These are phyloP conservation scores for Trichomonas gallinae DNA, from an alignment of 208 protist species.

Conservation along the genomic window DNA sequence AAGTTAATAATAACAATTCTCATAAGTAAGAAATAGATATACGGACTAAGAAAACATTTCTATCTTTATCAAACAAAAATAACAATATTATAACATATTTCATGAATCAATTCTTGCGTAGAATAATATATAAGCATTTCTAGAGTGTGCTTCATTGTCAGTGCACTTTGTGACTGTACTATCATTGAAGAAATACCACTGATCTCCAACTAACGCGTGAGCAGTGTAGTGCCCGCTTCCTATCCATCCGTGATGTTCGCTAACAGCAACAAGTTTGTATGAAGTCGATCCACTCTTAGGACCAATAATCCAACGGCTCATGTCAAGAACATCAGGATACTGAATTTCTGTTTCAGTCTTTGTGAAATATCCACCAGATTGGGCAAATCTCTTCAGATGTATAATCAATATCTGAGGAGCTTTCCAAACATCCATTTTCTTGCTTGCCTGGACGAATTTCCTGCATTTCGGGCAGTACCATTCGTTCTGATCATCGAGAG, in stretches of 20 bases:
- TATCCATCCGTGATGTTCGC: not conserved
- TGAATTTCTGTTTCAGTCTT: not conserved
- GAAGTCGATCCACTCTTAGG: not conserved
- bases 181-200: not conserved
- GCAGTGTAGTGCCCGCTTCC: conserved; percentile 10
- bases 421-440: conserved; percentile 11
- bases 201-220: not conserved
- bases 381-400: not conserved
- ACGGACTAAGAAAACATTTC: too few species aligned
- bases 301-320: not conserved
- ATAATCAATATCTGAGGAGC: not conserved
- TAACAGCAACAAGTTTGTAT: not conserved
- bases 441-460: not conserved
- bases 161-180: not conserved
- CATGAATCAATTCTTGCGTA: not conserved
- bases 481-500: not conserved
- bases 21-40: too few species aligned
- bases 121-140: not conserved
- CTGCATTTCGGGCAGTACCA: conserved; percentile 5
- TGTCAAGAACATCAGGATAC: not conserved
- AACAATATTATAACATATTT: not conserved
- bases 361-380: not conserved
- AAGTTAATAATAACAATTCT: too few species aligned
- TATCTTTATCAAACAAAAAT: too few species aligned
- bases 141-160: not conserved